Evolutionary conservation across 257 asterid genomes (phyloP).

Genomic region (Capsicum pubescens): DNA sequence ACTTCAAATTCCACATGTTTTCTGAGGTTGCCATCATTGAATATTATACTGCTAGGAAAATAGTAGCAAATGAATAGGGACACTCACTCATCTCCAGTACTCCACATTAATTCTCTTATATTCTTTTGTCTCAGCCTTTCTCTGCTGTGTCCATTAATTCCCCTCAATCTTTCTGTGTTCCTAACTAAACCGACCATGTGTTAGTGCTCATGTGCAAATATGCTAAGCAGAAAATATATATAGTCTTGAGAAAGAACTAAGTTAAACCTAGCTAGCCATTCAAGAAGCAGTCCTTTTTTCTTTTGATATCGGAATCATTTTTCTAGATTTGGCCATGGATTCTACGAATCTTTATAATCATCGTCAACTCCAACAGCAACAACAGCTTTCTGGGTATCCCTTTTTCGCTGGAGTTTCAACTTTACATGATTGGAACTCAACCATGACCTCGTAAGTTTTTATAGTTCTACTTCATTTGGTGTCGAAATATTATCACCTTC

Average conservation of each 20-base stretch:
- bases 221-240: neutral
- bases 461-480: neutral
- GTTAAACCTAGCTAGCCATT: neutral
- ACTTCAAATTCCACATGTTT: conserved; percentile 12
- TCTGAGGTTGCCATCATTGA: conserved; percentile 21
- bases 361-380: conserved; percentile 31
- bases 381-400: conserved; percentile 31
- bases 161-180: neutral
- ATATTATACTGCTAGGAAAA: neutral
- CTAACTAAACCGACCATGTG: neutral
- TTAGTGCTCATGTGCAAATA: neutral
- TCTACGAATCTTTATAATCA: conserved; percentile 39
- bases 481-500: neutral
- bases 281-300: neutral
- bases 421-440: conserved; percentile 36
- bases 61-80: conserved; percentile 5
- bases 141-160: neutral
- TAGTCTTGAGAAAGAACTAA: neutral
- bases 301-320: neutral
- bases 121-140: neutral
- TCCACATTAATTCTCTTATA: neutral
- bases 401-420: conserved; percentile 25
- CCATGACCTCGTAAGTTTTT: conserved; percentile 35
- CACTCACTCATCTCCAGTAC: conserved; percentile 18
- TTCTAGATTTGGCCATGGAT: conserved; percentile 35